These are phyloP conservation scores for Brettanomyces naardenensis DNA, from an alignment of 805 yeast genomes.

Conservation along the genomic window DNA sequence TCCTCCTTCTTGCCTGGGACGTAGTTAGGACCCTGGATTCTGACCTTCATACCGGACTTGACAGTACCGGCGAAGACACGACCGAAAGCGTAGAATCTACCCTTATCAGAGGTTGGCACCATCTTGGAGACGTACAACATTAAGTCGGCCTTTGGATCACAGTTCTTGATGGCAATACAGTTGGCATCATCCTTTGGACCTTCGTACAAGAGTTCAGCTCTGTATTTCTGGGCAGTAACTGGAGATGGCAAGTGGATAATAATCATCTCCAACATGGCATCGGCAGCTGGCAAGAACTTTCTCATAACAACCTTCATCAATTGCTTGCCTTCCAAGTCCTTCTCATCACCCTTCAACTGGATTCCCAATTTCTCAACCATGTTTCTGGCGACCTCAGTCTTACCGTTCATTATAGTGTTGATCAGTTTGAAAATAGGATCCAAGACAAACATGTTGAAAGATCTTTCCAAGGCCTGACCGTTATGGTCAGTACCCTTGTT, in stretches of 20 bases:
- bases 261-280: conserved; percentile 98
- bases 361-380: conserved; percentile 93
- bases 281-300: conserved; percentile 99
- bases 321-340: conserved; percentile 98
- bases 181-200: conserved; percentile 94
- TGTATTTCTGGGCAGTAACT: conserved; percentile 97
- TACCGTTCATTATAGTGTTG: conserved; percentile 97
- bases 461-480: conserved; percentile 95
- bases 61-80: conserved; percentile 99
- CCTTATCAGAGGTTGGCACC: conserved; percentile 99
- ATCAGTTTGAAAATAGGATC: conserved; percentile 99
- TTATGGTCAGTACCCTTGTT: conserved; percentile 92
- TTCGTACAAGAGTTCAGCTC: conserved; percentile 98
- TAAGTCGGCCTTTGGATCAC: conserved; percentile 97
- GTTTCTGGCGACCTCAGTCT: conserved; percentile 92
- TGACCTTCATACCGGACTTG: conserved; percentile 96
- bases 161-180: conserved; percentile 89
- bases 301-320: conserved; percentile 97
- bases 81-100: conserved; percentile 99
- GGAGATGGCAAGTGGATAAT: conserved; percentile 98
- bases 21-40: conserved; percentile 99
- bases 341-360: conserved; percentile 90
- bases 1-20: conserved; percentile 98
- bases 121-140: conserved; percentile 99
- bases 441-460: conserved; percentile 97